Conservation (phyloP, 768 basidiomycete species). For the Trametopsis cervina region DNA sequence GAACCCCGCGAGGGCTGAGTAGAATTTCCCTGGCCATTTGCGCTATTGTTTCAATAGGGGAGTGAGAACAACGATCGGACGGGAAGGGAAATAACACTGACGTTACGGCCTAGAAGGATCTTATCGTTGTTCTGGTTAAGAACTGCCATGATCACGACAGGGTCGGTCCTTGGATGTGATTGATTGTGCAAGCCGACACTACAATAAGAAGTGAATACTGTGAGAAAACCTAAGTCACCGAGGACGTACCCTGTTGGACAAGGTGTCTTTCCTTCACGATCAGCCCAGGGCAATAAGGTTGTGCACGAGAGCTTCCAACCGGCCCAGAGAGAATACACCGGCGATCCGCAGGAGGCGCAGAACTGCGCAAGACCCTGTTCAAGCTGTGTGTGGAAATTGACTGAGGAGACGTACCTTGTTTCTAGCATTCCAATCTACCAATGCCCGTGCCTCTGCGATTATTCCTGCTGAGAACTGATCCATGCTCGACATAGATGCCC, state of each 20-base stretch:
- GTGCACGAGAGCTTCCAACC: slow-evolving; percentile 92
- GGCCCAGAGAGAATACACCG: slow-evolving; percentile 82
- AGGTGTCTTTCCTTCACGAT: slow-evolving; percentile 53
- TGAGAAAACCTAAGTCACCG: slow-evolving; percentile 3
- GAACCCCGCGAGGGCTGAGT: slow-evolving; percentile 91
- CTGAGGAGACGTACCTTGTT: slow-evolving; percentile 54
- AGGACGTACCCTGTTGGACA: slow-evolving; percentile 65
- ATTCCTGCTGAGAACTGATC: slow-evolving; percentile 64
- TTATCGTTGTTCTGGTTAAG: slow-evolving; percentile 75
- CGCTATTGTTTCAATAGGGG: slow-evolving; percentile 33
- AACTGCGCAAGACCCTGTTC: slow-evolving; percentile 43
- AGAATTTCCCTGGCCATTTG: slow-evolving; percentile 54
- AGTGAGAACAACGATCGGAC: neutral
- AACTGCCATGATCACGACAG: slow-evolving; percentile 88
- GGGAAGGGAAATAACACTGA: slow-evolving; percentile 29
- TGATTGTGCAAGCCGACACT: slow-evolving; percentile 88
- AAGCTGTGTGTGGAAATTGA: neutral
- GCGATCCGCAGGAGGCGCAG: slow-evolving; percentile 82
- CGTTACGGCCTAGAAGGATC: slow-evolving; percentile 83
- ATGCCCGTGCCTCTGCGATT: slow-evolving; percentile 69
- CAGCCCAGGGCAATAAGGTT: slow-evolving; percentile 67
- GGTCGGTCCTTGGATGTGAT: slow-evolving; percentile 73
- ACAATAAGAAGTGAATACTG: slow-evolving; percentile 10
- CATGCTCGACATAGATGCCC: slow-evolving; percentile 48
- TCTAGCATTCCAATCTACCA: slow-evolving; percentile 91